Conservation (phyloP, 176 grass and related monocot species). For the Eragrostis nindensis region DNA sequence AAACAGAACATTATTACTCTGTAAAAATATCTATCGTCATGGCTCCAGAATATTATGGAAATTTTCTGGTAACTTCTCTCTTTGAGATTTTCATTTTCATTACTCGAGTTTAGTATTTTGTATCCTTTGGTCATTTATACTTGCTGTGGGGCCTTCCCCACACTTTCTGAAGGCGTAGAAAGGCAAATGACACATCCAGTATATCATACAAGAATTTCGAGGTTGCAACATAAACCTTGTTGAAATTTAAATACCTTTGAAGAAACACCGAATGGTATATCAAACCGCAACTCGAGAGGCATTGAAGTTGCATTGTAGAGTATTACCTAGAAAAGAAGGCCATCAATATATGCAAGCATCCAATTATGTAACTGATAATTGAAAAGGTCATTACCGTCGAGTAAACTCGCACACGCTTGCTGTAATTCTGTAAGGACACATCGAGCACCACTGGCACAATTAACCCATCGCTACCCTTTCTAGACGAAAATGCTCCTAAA, state of each 20-base stretch:
- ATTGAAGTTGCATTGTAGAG: constrained; percentile 90
- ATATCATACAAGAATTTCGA: constrained; percentile 14
- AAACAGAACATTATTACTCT: too few species aligned
- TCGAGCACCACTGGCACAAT: constrained; percentile 94
- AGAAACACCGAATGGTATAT: constrained; percentile 93
- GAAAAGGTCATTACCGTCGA: constrained; percentile 71
- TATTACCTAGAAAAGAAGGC: constrained; percentile 69
- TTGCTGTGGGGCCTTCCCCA: too few species aligned
- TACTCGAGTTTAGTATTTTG: too few species aligned
- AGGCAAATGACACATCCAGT: constrained; percentile 16
- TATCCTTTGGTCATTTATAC: too few species aligned
- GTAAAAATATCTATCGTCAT: too few species aligned
- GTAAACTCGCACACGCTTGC: constrained; percentile 87
- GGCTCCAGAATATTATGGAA: too few species aligned
- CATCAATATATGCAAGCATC: constrained; percentile 32
- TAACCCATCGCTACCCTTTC: constrained; percentile 55
- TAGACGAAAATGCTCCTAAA: constrained; percentile 44
- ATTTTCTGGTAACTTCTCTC: too few species aligned
- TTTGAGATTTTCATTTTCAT: too few species aligned
- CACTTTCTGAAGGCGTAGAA: constrained; percentile 2
- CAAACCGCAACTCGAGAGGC: constrained; percentile 85
- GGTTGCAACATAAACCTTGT: constrained; percentile 27
- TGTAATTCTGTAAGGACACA: constrained; percentile 95
- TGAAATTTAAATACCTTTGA: constrained; percentile 71
- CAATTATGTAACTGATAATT: constrained; percentile 40